A percentile compares a stretch with the other conserved stretches of the same genome.
Conservation (phyloP, 139 green algal genomes). For the Closterium sp. region DNA sequence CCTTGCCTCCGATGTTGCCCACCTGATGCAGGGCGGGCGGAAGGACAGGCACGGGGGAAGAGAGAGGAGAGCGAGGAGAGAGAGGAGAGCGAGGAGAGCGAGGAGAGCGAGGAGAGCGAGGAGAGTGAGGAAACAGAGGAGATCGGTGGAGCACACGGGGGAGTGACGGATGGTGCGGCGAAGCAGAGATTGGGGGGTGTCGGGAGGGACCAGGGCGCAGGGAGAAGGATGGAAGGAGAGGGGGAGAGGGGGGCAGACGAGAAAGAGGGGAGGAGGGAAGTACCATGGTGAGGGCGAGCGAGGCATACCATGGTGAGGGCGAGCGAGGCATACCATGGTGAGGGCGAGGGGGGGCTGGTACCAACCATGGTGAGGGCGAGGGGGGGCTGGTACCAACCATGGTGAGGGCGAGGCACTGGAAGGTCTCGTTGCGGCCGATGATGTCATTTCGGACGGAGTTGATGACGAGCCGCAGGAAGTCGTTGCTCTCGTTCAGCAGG, state of each 20-base stretch:
- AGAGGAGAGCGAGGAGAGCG: background rate
- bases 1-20: slow-evolving; percentile 80
- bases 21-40: slow-evolving; percentile 22
- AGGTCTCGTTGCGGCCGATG: slow-evolving; percentile 86
- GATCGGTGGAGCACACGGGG: background rate
- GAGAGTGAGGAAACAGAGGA: background rate
- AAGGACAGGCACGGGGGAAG: background rate
- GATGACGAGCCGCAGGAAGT: slow-evolving; percentile 96
- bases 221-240: too few relatives aligned
- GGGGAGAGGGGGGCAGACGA: background rate
- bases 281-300: background rate
- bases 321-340: background rate
- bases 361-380: slow-evolving; percentile 59
- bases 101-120: background rate
- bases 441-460: slow-evolving; percentile 95
- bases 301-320: background rate
- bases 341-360: background rate
- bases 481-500: slow-evolving; percentile 76
- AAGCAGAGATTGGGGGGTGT: too few relatives aligned
- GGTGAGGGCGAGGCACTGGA: slow-evolving; percentile 90
- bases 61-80: too few relatives aligned
- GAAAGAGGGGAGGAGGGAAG: background rate
- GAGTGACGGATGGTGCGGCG: background rate
- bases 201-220: too few relatives aligned
- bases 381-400: slow-evolving; percentile 65